Base-by-base conservation (phyloP, 495 filamentous ascomycete species). In the Penicillium canescens region DNA sequence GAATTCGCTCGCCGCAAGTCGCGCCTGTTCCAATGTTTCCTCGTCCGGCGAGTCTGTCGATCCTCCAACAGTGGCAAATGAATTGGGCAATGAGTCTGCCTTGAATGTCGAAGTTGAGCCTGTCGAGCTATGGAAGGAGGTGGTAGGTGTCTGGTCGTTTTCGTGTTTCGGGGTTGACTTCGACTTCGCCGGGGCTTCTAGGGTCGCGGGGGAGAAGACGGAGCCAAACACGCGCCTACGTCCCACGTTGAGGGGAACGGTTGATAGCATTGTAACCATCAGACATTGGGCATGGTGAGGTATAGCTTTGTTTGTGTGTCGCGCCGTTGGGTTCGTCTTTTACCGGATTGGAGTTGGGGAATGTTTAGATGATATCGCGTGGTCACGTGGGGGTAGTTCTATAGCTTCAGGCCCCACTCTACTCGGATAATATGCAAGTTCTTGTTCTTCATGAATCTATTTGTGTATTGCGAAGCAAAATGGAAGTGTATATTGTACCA, bases 1-100 rank as follows among this genome's bases (percentile, higher is more conserved):
- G 42, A 80, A 82, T 35, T 75, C 71, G 10, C 86, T 90, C 41
- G 86, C 87, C 2, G 77, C 68, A 62, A 82, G 81, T 86, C 89
- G 91, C 35, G 87, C 83, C 47, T 81, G 77, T 56, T 88, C 81
- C 79, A 84, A 90, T 48, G 69, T 69, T 47, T 77, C 72, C 62
- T 86, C 84, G 52, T 90, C 82, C 36, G 62, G 54, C 33, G 61
- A 50, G 14, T 42, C 59, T 18, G 37, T 47, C 5, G 35, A 24
- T 21, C 49, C 53, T 14, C 45, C 37, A 20, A 42, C 37, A 2
- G 57, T 34, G 8, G 43, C 42, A 7, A 62, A 60, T 1, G 55
- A 61, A 34, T 31, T 49, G n/a, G 54, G 23, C 20, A 60, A 50
- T 1, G 56, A 60, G 13, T 50, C 61, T n/a, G 49, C 45, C 56